Conservation (phyloP, 2,329 filamentous ascomycete genomes). For the Ophidiomyces ophidiicola region DNA sequence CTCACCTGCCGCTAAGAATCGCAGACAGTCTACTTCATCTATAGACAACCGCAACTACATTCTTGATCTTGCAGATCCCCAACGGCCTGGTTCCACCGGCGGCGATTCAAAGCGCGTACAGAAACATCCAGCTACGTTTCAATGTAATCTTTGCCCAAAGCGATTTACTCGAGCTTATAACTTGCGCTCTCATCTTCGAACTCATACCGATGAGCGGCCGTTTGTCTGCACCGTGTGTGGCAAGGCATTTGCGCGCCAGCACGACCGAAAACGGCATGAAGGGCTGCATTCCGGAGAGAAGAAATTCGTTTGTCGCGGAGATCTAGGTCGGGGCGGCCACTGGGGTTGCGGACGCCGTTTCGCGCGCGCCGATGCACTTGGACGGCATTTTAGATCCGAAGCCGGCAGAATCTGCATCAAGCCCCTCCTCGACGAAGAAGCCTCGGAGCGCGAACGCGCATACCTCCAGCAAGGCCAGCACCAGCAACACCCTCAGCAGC, state of each 20-base stretch:
- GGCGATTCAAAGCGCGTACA: constrained; percentile 69
- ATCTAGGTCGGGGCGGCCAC: constrained; percentile 65
- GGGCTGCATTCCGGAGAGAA: constrained; percentile 94
- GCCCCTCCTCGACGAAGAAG: constrained; percentile 90
- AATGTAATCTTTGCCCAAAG: constrained; percentile 87
- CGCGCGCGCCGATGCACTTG: constrained; percentile 86
- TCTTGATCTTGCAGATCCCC: constrained; percentile 79
- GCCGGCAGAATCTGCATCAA: constrained; percentile 94
- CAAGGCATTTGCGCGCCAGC: constrained; percentile 93
- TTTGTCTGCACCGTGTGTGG: constrained; percentile 96
- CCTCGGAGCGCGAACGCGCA: constrained; percentile 62
- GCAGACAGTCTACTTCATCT: constrained; percentile 36
- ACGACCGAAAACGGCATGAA: constrained; percentile 94
- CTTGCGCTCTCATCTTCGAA: constrained; percentile 83
- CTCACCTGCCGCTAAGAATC: constrained; percentile 33
- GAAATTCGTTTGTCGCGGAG: constrained; percentile 93
- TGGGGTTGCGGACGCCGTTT: constrained; percentile 94
- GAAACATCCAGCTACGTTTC: constrained; percentile 95
- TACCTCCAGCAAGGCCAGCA: constrained; percentile 64
- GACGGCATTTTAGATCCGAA: constrained; percentile 88
- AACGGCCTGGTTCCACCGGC: constrained; percentile 55
- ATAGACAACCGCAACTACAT: constrained; percentile 60
- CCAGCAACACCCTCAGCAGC: constrained; percentile 48
- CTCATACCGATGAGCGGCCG: constrained; percentile 91
- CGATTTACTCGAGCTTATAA: constrained; percentile 96